Evolutionary conservation across 2,329 filamentous ascomycete species (phyloP).

Genomic region (Ilyonectria robusta): DNA sequence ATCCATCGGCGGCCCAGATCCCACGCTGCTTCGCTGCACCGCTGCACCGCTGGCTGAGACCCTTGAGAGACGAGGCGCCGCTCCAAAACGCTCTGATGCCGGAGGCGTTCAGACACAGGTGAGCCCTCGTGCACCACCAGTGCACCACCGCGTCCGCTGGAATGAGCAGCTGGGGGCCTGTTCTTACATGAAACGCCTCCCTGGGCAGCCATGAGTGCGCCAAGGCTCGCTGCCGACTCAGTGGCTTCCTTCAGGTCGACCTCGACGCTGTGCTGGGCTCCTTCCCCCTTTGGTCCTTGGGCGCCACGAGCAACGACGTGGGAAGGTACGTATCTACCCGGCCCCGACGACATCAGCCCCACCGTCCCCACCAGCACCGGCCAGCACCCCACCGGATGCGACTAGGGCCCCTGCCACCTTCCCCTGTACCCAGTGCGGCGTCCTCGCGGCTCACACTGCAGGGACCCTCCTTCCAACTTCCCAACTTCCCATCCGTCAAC

Average conservation of each 20-base stretch:
- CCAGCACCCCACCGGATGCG: constrained; percentile 5
- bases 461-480: constrained; percentile 11
- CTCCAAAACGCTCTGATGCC: constrained; percentile 13
- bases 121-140: constrained; percentile 1
- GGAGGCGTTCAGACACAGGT: constrained; percentile 12
- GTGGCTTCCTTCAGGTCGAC: constrained; percentile 25
- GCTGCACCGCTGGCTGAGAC: constrained; percentile 15
- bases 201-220: constrained; percentile 13
- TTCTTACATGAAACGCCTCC: constrained; percentile 33
- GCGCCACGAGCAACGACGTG: no score
- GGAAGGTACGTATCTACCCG: constrained; percentile 20
- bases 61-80: constrained; percentile 4
- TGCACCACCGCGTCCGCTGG: constrained; percentile 11
- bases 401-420: constrained; percentile 12
- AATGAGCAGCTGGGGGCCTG: constrained; percentile 24
- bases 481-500: constrained; percentile 18
- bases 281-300: background rate
- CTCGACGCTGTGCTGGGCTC: background rate
- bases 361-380: constrained; percentile 3
- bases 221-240: constrained; percentile 19
- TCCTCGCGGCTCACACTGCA: constrained; percentile 17
- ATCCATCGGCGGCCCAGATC: constrained; percentile 4
- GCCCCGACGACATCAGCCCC: constrained; percentile 16
- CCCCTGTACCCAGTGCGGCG: constrained; percentile 28
- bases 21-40: constrained; percentile 24